Evolutionary conservation across 176 grass and related monocot genomes (phyloP), one percentile per base, ranked within the genome.

Genomic region (Avena eriantha): DNA sequence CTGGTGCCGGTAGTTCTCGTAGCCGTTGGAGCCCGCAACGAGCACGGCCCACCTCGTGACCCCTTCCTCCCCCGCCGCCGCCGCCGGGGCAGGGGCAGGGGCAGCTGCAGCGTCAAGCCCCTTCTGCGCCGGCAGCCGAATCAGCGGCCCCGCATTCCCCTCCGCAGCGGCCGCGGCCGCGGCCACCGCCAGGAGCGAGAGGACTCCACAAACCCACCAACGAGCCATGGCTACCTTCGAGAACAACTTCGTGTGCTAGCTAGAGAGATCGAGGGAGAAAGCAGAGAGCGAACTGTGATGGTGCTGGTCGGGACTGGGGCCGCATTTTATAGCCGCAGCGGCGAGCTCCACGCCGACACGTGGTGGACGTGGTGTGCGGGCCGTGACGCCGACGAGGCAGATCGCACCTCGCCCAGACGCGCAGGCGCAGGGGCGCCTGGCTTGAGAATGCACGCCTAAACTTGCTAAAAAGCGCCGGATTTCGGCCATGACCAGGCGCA

Each of bases 1-100:
- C 97, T 98, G 94, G 55, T 98, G 97, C 82, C 94, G 85, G 80
- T 98, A 96, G 85, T 98, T 98, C 16, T 82, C 90, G 63, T 94
- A 98, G 69, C 97, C 93, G 50, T 80, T 86, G 53, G 97, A 98
- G 18, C 96, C 96, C 9, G 93, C 93, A 35, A 98, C 87, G 83
- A 98, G 94, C 59, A 98, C 86, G 35, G 94, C 97, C 97, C 97
- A 98, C 87, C 33, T 93, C 18, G 90, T 95, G 68, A 87, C 93
- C 69, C 34, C 74, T 1, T 87, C 78, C 23, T 69, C 91, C 63
- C 10, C 83, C 24, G 51, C 16, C 24, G 61, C 61, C 22, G 63
- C 74, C 26, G 74, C 0, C 24, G 31, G 73, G 7, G 23, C 47
- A 18, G 71, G 43, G n/a, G 71, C 45, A 73, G 13, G 46, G 14